Percentiles rank a stretch among this genome's conserved stretches.
Evolutionary conservation across 1,284 basidiomycete species (phyloP).

Genomic region (Tilletia setariae): DNA sequence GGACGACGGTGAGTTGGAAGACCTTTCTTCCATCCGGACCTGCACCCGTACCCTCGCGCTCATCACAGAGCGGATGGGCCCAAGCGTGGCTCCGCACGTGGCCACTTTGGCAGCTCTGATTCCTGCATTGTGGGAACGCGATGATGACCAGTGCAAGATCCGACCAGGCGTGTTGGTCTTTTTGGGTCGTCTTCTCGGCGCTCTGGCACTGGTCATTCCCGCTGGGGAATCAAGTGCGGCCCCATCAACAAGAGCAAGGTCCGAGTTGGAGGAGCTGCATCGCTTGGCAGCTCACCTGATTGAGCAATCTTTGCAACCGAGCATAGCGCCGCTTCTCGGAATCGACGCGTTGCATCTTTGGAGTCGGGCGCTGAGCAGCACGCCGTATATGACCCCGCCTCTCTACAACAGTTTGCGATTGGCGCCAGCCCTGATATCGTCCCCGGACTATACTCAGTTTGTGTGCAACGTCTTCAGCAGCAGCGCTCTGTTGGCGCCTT

Average conservation of each 20-base stretch:
- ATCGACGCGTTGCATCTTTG: slow-evolving; percentile 50
- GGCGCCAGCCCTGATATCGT: slow-evolving; percentile 32
- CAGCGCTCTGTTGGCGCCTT: slow-evolving; percentile 40
- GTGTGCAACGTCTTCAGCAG: slow-evolving; percentile 46
- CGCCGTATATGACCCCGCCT: slow-evolving; percentile 40
- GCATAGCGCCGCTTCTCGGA: slow-evolving; percentile 38
- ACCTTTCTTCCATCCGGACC: slow-evolving; percentile 47
- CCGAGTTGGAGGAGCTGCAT: slow-evolving; percentile 37
- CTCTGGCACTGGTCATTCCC: slow-evolving; percentile 35
- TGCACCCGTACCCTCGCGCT: slow-evolving; percentile 46
- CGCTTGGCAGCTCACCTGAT: slow-evolving; percentile 44
- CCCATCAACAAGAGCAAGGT: not conserved
- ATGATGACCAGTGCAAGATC: slow-evolving; percentile 45
- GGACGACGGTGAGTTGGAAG: slow-evolving; percentile 30
- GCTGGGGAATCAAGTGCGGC: slow-evolving; percentile 22
- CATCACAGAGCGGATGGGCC: slow-evolving; percentile 48
- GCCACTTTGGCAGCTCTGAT: slow-evolving; percentile 39
- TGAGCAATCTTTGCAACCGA: slow-evolving; percentile 34
- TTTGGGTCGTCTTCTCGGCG: slow-evolving; percentile 43
- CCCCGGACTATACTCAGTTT: slow-evolving; percentile 47
- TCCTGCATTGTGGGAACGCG: slow-evolving; percentile 43
- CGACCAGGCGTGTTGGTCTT: slow-evolving; percentile 48
- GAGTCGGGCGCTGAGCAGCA: slow-evolving; percentile 41
- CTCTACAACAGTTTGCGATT: slow-evolving; percentile 40
- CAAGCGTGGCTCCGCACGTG: slow-evolving; percentile 41